These are phyloP conservation scores for Acacia crassicarpa DNA, from an alignment of 306 rosid genomes.

Conservation along the genomic window DNA sequence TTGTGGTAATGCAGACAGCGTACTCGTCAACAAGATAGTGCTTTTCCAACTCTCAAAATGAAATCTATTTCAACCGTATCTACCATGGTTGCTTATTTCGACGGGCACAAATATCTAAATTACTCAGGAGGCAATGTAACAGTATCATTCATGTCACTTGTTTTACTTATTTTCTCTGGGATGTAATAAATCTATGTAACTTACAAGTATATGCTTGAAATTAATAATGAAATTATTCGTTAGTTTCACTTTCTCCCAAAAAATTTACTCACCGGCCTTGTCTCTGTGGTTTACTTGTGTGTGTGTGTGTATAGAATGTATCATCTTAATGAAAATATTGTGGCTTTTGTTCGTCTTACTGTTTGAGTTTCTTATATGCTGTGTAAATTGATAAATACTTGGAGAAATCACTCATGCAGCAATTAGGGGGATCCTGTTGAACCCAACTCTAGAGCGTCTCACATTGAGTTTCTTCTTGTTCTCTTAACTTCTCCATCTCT, in stretches of 20 bases:
- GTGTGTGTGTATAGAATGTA: no score
- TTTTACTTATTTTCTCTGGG: neutral
- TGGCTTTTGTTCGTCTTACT: neutral
- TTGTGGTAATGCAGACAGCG: constrained; percentile 10
- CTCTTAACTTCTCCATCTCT: no score
- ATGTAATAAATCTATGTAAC: neutral
- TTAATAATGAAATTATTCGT: neutral
- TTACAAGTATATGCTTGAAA: neutral
- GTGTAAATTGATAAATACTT: neutral
- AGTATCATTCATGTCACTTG: neutral
- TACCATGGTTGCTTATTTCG: neutral
- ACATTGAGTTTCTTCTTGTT: no score
- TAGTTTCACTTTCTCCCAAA: neutral
- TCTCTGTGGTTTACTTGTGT: no score
- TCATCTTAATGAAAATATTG: neutral
- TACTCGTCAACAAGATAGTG: neutral
- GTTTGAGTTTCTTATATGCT: neutral
- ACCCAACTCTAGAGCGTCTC: neutral
- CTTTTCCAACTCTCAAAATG: neutral
- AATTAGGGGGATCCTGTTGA: neutral
- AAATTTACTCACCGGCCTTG: neutral
- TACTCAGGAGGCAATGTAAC: no score
- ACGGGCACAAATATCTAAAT: neutral
- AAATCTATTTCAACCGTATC: neutral
- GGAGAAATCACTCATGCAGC: neutral